Conservation (phyloP, 257 asterid species). For the Scutellaria baicalensis region DNA sequence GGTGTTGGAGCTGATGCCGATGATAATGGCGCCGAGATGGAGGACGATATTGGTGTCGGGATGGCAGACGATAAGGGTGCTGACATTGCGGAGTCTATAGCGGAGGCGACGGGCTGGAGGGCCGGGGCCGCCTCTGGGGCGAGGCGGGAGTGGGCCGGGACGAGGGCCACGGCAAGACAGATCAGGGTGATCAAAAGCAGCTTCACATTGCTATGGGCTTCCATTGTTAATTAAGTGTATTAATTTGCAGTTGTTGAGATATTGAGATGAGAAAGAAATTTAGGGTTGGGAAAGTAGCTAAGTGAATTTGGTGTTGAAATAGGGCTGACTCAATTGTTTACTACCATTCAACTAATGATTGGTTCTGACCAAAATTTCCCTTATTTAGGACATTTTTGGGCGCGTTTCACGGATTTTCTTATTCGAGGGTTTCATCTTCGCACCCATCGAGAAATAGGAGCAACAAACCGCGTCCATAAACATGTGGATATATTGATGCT, state of each 20-base stretch:
- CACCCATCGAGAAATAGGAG: no score
- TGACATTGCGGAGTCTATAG: not conserved
- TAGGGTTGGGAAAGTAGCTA: not conserved
- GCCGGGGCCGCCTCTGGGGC: not conserved
- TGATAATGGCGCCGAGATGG: not conserved
- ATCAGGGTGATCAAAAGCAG: conserved; percentile 18
- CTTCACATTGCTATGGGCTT: not conserved
- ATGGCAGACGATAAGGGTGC: not conserved
- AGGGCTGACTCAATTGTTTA: not conserved
- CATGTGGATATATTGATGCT: conserved; percentile 54
- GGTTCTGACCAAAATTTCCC: conserved; percentile 2
- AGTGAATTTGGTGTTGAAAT: not conserved
- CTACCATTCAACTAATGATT: not conserved
- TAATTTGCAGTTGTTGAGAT: not conserved
- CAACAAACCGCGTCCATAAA: conserved; percentile 58
- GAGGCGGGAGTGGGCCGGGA: not conserved
- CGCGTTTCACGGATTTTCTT: not conserved
- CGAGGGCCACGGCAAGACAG: conserved; percentile 7
- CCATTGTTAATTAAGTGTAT: conserved; percentile 15
- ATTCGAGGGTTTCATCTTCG: no score
- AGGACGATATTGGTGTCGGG: not conserved
- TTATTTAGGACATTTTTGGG: not conserved
- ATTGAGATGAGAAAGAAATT: not conserved
- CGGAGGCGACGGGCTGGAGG: not conserved
- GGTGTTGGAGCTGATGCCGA: no score